Conservation (phyloP, 2,329 filamentous ascomycete species). For the Aspergillus hortae region DNA sequence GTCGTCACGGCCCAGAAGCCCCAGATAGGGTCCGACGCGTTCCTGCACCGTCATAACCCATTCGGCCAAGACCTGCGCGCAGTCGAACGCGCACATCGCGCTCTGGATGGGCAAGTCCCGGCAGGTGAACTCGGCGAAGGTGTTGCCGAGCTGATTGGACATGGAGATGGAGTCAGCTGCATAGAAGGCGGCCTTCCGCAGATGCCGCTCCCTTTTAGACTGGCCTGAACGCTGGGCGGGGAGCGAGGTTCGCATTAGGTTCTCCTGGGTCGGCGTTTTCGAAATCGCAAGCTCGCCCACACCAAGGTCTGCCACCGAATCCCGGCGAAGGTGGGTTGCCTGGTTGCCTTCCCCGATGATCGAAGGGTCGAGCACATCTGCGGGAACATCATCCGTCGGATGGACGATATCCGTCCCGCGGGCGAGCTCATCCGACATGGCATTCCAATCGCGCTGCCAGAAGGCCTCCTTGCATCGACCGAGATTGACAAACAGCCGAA, state of each 20-base stretch:
- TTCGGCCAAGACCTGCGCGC: slow-evolving; percentile 87
- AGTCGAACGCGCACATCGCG: slow-evolving; percentile 90
- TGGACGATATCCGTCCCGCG: slow-evolving; percentile 72
- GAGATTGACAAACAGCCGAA: slow-evolving; percentile 90
- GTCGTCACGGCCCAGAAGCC: slow-evolving; percentile 77
- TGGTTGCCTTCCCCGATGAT: slow-evolving; percentile 15
- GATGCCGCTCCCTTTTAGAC: slow-evolving; percentile 76
- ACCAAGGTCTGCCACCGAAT: slow-evolving; percentile 35
- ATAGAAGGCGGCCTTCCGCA: slow-evolving; percentile 93
- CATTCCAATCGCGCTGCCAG: slow-evolving; percentile 90
- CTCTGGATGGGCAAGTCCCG: slow-evolving; percentile 85
- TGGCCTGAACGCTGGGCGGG: slow-evolving; percentile 33
- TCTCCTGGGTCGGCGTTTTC: slow-evolving; percentile 34
- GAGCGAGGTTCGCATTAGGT: slow-evolving; percentile 26
- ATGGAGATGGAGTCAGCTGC: slow-evolving; percentile 87
- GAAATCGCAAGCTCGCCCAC: slow-evolving; percentile 35
- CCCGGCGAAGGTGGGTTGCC: slow-evolving; percentile 22
- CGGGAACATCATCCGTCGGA: slow-evolving; percentile 54
- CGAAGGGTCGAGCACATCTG: slow-evolving; percentile 29
- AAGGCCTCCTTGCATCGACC: slow-evolving; percentile 87
- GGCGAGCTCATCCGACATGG: slow-evolving; percentile 82
- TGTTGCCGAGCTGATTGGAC: slow-evolving; percentile 80
- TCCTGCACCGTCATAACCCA: slow-evolving; percentile 94
- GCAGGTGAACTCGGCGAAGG: slow-evolving; percentile 78
- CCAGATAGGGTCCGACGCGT: slow-evolving; percentile 83